Evolutionary conservation across 352 stramenopile species (phyloP), one percentile per base, ranked within the genome.

Genomic region (Globisporangium lucens): DNA sequence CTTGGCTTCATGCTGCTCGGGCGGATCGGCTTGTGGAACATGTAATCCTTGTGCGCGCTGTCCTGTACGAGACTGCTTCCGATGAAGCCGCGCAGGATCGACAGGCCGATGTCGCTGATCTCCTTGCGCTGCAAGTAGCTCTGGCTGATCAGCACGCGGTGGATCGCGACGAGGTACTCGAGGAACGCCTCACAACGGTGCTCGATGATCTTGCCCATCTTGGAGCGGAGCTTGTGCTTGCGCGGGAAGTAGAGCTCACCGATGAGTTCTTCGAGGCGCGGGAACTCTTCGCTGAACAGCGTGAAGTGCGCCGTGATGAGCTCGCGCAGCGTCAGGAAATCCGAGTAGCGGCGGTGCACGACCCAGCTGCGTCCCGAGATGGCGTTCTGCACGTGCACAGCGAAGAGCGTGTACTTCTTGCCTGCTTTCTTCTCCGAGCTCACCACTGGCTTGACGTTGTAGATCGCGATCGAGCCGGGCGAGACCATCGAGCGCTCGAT

Each of bases 291-390:
- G 9, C 65, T 66, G 47, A 89, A 89, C 9, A 80, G 61, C 56
- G 84, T 76, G 43, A 92, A 88, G 67, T 89, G 81, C 43, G 77
- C 71, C 17, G 61, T 43, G 13, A 92, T 66, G 30, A 86, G 80
- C n/a, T 69, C 67, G 12, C 83, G 82, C 27, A 92, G 72, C 59
- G 78, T 74, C 56, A 85, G 59, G 36, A 92, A 92, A 69, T 92
- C 84, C 63, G 79, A 78, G 74, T 78, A 92, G 33, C 74, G 73
- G 41, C 84, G 84, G 69, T 89, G 76, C 55, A 92, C 82, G 49
- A 92, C 76, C 84, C 84, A 92, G 35, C 78, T 89, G 36, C 82
- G 78, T 15, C 84, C 84, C 10, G 77, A 82, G 56, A 91, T 89
- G 51, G 84, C 82, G 59, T 91, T 92, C 71, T 90, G 84, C 57